Base-by-base conservation (phyloP, 768 basidiomycete genomes). In the Phaffia australis region DNA sequence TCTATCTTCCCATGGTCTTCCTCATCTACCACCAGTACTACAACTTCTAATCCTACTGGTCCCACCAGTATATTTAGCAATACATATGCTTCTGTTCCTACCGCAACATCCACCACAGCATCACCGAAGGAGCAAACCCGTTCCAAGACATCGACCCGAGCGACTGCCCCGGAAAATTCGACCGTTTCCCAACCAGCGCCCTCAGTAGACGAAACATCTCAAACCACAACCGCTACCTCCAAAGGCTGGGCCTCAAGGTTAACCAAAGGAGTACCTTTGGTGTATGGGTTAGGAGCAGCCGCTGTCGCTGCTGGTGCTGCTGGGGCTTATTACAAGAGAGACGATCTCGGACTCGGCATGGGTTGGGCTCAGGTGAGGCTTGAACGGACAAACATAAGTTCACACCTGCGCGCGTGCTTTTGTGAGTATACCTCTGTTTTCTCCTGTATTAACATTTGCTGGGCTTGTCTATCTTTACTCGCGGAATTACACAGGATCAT, bases 401-500 rank as follows among this genome's bases (percentile, higher is more conserved):
- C 51, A 7, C 16, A 27, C 51, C 16, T 27, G 5, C 51, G 16
- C 51, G n/a, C 51, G n/a, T 52, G 5, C 27, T 18, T n/a, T 52
- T n/a, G 27, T 14, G 49, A 50, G n/a, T 50, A 14, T n/a, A 14
- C n/a, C n/a, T n/a, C n/a, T n/a, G n/a, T n/a, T n/a, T n/a, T n/a
- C n/a, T n/a, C n/a, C n/a, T n/a, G n/a, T n/a, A n/a, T 11, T 42
- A 11, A 42, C 11, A 42, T 42, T 42, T 11, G 35, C 6, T 11
- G 35, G 11, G 35, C 35, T 42, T 4, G 11, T 42, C 35, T 42
- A 42, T 42, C 11, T 42, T 11, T 42, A 11, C 35, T 42, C 35
- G 35, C 32, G 4, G 15, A 5, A 42, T 9, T 25, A 1, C 3
- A 1, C 52, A 67, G 58, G 91, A 93, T 71, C 92, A 97, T 75